Conservation (phyloP, 768 basidiomycete species). For the Boletus rex-veris region DNA sequence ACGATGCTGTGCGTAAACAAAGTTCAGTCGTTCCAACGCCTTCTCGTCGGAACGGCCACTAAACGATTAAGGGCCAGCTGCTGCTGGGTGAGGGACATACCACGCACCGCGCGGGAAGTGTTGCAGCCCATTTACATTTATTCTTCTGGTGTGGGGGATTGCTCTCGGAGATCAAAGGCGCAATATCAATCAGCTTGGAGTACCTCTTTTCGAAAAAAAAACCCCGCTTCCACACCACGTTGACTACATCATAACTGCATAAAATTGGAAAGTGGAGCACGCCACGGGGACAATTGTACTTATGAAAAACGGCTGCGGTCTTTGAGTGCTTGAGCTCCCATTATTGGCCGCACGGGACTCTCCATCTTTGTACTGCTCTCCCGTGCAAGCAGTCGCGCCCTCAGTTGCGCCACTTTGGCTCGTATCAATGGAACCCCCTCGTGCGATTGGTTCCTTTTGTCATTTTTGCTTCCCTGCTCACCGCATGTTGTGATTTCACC, state of each 20-base stretch:
- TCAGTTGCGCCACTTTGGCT: not conserved
- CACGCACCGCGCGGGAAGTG: not conserved
- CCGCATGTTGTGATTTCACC: not conserved
- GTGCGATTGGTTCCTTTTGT: not conserved
- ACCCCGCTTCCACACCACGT: not conserved
- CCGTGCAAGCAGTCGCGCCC: not conserved
- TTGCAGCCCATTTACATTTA: not conserved
- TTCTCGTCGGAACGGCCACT: not conserved
- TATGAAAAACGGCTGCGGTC: not conserved
- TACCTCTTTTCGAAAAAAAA: not conserved
- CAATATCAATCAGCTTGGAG: not conserved
- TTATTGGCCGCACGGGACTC: not conserved
- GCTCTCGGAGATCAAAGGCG: not conserved
- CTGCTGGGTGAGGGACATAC: not conserved
- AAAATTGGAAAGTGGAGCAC: slow-evolving; percentile 8
- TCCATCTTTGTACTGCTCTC: not conserved
- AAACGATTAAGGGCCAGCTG: not conserved
- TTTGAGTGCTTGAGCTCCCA: slow-evolving; percentile 4
- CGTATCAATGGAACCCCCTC: too few relatives aligned
- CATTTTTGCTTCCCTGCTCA: not conserved
- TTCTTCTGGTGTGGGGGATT: not conserved
- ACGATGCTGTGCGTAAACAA: slow-evolving; percentile 2
- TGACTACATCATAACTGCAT: not conserved
- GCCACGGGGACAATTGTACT: not conserved
- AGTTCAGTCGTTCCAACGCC: not conserved